phyloP scores from a whole-genome alignment of 352 stramenopile genomes.

The Phytopythium aichiense region DNA sequence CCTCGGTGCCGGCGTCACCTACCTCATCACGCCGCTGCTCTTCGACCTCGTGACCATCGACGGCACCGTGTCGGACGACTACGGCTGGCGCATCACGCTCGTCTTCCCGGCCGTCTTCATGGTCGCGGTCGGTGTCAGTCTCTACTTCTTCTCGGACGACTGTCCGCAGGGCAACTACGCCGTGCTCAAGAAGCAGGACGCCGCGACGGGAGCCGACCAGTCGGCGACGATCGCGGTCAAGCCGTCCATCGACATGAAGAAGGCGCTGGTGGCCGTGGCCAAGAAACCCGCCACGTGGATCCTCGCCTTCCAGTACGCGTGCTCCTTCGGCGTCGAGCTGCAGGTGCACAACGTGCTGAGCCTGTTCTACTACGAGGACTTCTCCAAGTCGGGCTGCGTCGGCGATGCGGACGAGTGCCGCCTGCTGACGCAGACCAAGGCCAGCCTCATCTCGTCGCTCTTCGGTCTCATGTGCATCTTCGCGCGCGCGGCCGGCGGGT shows the following conservation, averaged over 20 bases:
- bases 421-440: conserved; percentile 30
- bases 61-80: conserved; percentile 32
- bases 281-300: conserved; percentile 76
- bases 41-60: conserved; percentile 80
- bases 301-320: conserved; percentile 89
- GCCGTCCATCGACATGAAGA: too few relatives aligned
- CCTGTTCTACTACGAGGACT: conserved; percentile 88
- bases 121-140: conserved; percentile 51
- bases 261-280: too few relatives aligned
- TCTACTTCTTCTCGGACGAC: conserved; percentile 87
- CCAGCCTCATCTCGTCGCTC: conserved; percentile 84
- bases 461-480: conserved; percentile 94
- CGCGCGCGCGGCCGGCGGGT: conserved; percentile 79
- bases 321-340: conserved; percentile 92
- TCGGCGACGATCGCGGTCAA: too few relatives aligned
- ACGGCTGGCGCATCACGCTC: conserved; percentile 83
- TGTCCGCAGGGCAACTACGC: conserved; percentile 86
- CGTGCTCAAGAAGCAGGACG: conserved; percentile 34
- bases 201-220: too few relatives aligned
- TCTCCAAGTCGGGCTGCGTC: too few relatives aligned
- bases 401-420: conserved; percentile 25
- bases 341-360: conserved; percentile 92
- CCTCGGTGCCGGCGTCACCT: conserved; percentile 82
- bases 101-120: conserved; percentile 82
- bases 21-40: conserved; percentile 79